These are phyloP conservation scores for Ceratocystis variospora DNA, from an alignment of 2,329 filamentous ascomycete species.

Conservation along the genomic window DNA sequence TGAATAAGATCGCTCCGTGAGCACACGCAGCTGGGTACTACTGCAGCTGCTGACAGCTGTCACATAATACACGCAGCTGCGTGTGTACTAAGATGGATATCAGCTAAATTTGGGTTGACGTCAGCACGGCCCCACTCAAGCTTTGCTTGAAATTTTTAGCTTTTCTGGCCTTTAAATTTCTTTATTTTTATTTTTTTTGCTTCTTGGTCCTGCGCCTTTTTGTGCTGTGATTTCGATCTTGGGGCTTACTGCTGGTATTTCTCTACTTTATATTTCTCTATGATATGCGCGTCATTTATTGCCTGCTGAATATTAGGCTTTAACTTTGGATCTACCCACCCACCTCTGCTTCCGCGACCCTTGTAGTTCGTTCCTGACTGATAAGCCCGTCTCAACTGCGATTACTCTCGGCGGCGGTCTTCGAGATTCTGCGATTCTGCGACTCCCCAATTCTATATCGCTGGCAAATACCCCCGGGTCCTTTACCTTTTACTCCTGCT, in stretches of 20 bases:
- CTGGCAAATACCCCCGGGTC: background rate
- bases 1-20: background rate
- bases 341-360: background rate
- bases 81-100: background rate
- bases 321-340: background rate
- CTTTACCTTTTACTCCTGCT: too few species aligned
- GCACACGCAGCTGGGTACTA: background rate
- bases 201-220: background rate
- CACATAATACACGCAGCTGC: background rate
- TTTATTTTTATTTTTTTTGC: background rate
- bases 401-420: background rate
- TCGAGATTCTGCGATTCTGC: background rate
- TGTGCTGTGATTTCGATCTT: background rate
- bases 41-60: background rate
- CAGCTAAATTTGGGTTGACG: background rate
- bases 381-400: background rate
- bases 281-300: too few species aligned
- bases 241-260: background rate
- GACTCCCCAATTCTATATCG: too few species aligned
- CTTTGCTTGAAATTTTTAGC: background rate
- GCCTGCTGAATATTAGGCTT: too few species aligned
- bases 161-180: constrained; percentile 7
- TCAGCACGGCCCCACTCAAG: background rate
- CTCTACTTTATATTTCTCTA: background rate
- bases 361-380: background rate